Evolutionary conservation across 2,329 filamentous ascomycete genomes (phyloP).

Genomic region (Apiospora saccharicola): DNA sequence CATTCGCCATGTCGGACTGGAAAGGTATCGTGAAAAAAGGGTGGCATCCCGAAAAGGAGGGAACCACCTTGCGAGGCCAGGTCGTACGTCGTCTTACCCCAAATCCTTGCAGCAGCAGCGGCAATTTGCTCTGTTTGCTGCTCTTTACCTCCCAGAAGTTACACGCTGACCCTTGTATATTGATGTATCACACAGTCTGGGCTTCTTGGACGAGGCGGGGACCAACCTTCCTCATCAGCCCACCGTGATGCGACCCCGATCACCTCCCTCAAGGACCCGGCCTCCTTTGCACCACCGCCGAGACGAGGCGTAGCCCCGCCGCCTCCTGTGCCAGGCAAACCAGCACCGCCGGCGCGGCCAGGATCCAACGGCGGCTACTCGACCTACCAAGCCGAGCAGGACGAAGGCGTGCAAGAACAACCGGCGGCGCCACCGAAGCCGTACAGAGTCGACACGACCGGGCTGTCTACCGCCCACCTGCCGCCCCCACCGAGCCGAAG

Average conservation of each 20-base stretch:
- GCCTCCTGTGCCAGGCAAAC: conserved; percentile 42
- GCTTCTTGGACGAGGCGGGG: conserved; percentile 51
- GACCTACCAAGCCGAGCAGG: conserved; percentile 28
- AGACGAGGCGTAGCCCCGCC: conserved; percentile 55
- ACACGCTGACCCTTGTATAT: conserved; percentile 1
- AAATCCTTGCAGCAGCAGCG: neutral
- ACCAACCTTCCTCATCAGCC: conserved; percentile 29
- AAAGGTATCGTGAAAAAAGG: conserved; percentile 59
- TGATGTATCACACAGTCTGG: conserved; percentile 16
- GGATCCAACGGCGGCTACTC: neutral
- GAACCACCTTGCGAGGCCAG: conserved; percentile 50
- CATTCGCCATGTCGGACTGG: conserved; percentile 51
- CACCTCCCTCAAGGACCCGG: conserved; percentile 75
- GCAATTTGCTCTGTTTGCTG: neutral
- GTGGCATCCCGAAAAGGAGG: conserved; percentile 59
- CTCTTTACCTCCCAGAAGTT: neutral
- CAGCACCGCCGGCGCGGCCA: conserved; percentile 46
- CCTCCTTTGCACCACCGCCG: conserved; percentile 81
- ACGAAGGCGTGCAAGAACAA: conserved; percentile 33
- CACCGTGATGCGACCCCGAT: conserved; percentile 65
- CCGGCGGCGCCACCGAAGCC: conserved; percentile 63
- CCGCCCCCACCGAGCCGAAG: conserved; percentile 73
- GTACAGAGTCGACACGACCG: conserved; percentile 75
- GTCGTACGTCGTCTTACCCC: conserved; percentile 50
- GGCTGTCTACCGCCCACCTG: conserved; percentile 71